A percentile compares a stretch with the other conserved stretches of the same genome.
Conservation (phyloP, 2,329 filamentous ascomycete species). For the Cryoendolithus antarcticus region DNA sequence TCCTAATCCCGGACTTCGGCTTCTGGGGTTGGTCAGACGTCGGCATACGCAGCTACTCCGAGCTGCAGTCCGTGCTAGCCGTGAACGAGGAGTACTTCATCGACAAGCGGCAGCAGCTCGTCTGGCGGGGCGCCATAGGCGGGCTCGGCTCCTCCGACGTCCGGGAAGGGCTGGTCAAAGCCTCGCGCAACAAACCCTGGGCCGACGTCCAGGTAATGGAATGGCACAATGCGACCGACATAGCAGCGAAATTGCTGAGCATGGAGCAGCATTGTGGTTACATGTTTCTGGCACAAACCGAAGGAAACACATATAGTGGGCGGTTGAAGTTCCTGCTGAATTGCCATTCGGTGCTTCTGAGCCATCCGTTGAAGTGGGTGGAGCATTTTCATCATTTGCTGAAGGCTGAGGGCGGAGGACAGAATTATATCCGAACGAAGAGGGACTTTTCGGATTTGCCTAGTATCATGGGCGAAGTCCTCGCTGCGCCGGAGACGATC, state of each 20-base stretch:
- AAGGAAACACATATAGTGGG: slow-evolving; percentile 18
- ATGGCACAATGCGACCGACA: slow-evolving; percentile 10
- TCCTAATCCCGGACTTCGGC: slow-evolving; percentile 41
- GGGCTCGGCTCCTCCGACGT: slow-evolving; percentile 13
- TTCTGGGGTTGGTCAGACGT: slow-evolving; percentile 35
- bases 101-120: slow-evolving; percentile 17
- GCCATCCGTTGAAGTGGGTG: slow-evolving; percentile 17
- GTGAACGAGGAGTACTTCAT: slow-evolving; percentile 12
- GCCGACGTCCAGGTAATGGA: slow-evolving; percentile 22
- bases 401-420: slow-evolving; percentile 10
- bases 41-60: slow-evolving; percentile 10
- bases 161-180: slow-evolving; percentile 19
- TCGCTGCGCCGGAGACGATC: slow-evolving; percentile 9
- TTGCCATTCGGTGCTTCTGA: slow-evolving; percentile 17
- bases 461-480: slow-evolving; percentile 13
- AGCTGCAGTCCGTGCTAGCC: slow-evolving; percentile 9
- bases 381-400: slow-evolving; percentile 17
- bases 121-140: slow-evolving; percentile 20
- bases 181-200: slow-evolving; percentile 22
- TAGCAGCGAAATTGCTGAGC: slow-evolving; percentile 7
- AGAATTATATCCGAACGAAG: slow-evolving; percentile 18
- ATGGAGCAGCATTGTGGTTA: slow-evolving; percentile 18
- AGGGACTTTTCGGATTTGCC: slow-evolving; percentile 18
- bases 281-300: slow-evolving; percentile 17
- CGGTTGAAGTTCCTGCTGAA: slow-evolving; percentile 19